Conservation (phyloP, 805 yeast genomes). For the Metschnikowia drakensbergensis region DNA sequence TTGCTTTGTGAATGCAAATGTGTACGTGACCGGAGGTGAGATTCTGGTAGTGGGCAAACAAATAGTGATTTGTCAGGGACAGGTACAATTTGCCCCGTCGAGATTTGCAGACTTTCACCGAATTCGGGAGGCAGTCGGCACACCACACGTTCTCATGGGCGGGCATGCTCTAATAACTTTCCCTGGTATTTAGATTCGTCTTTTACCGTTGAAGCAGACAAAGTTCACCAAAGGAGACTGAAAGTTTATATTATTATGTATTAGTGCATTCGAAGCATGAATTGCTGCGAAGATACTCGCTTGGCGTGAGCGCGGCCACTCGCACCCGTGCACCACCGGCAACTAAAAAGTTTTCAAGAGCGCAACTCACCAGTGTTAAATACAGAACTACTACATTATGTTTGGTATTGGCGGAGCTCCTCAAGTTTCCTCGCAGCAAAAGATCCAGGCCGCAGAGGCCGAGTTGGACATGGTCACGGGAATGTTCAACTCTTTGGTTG, state of each 20-base stretch:
- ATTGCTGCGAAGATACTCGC: neutral
- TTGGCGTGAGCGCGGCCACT: neutral
- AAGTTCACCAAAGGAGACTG: too few relatives aligned
- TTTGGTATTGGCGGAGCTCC: slow-evolving; percentile 74
- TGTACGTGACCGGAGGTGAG: slow-evolving; percentile 30
- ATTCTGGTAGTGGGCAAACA: slow-evolving; percentile 32
- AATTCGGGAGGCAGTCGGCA: slow-evolving; percentile 18
- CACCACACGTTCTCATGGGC: slow-evolving; percentile 29
- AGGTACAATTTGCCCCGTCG: slow-evolving; percentile 31
- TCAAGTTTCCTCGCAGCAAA: slow-evolving; percentile 68
- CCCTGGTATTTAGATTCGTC: slow-evolving; percentile 28
- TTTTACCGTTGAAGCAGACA: too few relatives aligned
- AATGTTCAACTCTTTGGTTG: slow-evolving; percentile 90
- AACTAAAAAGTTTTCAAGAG: slow-evolving; percentile 11
- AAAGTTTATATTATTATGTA: too few relatives aligned
- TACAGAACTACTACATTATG: slow-evolving; percentile 36
- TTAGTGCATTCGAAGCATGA: neutral
- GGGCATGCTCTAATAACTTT: slow-evolving; percentile 34
- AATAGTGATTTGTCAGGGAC: slow-evolving; percentile 37
- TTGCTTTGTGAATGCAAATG: slow-evolving; percentile 25
- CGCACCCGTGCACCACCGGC: slow-evolving; percentile 13
- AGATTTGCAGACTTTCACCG: slow-evolving; percentile 24
- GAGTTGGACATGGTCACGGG: slow-evolving; percentile 97
- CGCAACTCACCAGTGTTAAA: slow-evolving; percentile 2
- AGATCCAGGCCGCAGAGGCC: slow-evolving; percentile 88